phyloP scores from a whole-genome alignment of 257 asterid species.

The Cinchona pubescens region DNA sequence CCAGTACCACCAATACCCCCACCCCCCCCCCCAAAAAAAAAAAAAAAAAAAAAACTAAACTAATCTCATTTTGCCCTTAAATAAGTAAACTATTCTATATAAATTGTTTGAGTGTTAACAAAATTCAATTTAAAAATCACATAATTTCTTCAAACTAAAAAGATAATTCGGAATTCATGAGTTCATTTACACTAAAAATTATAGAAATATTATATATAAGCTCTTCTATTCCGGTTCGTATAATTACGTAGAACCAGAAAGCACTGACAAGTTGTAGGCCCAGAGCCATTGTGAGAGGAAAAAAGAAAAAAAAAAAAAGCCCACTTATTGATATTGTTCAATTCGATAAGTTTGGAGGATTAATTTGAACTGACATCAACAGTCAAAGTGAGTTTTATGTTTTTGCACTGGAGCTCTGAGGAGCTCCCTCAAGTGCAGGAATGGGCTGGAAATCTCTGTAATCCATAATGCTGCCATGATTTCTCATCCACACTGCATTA shows the following conservation, averaged over 20 bases:
- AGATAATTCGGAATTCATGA: no score
- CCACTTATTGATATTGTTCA: constrained; percentile 71
- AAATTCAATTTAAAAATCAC: no score
- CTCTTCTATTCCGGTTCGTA: constrained; percentile 28
- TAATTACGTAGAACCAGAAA: constrained; percentile 88
- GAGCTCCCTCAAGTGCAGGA: constrained; percentile 76
- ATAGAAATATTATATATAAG: no score
- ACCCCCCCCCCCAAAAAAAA: no score
- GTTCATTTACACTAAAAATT: no score
- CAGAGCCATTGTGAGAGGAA: constrained; percentile 57
- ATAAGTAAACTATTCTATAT: no score
- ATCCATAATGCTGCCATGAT: constrained; percentile 77
- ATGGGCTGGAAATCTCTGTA: constrained; percentile 86
- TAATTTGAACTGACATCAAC: constrained; percentile 62
- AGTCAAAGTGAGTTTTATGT: constrained; percentile 66
- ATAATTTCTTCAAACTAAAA: no score
- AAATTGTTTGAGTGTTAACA: no score
- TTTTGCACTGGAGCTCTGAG: constrained; percentile 77
- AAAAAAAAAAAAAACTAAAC: no score
- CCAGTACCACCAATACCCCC: no score
- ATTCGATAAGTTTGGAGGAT: neutral
- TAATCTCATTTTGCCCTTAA: no score
- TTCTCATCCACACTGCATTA: constrained; percentile 76
- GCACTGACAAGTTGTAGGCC: constrained; percentile 80
- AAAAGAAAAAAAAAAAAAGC: neutral